Evolutionary conservation across 345 rosid genomes (phyloP).

Genomic region (Pistacia integerrima): DNA sequence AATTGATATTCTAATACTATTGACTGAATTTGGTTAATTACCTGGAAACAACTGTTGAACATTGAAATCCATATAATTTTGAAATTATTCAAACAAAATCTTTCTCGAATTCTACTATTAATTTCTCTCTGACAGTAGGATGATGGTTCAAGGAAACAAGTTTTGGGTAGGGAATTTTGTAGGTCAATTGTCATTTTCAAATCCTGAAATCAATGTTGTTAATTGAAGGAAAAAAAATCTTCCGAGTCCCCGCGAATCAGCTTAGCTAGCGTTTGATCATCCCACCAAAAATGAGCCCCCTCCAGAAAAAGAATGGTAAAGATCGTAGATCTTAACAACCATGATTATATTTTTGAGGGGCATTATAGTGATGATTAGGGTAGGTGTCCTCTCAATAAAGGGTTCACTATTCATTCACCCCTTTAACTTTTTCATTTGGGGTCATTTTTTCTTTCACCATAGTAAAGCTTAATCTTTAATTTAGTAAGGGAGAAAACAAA

Average conservation of each 20-base stretch:
- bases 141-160: constrained; percentile 9
- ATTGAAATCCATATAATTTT: no score
- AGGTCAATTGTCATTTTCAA: constrained; percentile 37
- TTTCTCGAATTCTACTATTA: neutral
- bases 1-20: no score
- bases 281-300: constrained; percentile 14
- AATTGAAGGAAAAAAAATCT: constrained; percentile 17
- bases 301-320: neutral
- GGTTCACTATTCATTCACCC: constrained; percentile 20
- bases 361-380: constrained; percentile 41
- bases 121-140: neutral
- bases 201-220: constrained; percentile 34
- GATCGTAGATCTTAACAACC: constrained; percentile 10
- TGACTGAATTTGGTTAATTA: no score
- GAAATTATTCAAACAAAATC: neutral
- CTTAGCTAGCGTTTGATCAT: neutral
- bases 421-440: neutral
- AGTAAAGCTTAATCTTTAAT: constrained; percentile 8
- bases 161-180: constrained; percentile 12
- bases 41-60: neutral
- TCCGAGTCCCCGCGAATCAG: constrained; percentile 22
- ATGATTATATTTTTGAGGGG: constrained; percentile 33
- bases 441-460: neutral
- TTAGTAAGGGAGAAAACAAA: constrained; percentile 17
- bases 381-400: constrained; percentile 37